These are phyloP conservation scores for Begonia loranthoides DNA, from an alignment of 306 rosid species.

Conservation along the genomic window DNA sequence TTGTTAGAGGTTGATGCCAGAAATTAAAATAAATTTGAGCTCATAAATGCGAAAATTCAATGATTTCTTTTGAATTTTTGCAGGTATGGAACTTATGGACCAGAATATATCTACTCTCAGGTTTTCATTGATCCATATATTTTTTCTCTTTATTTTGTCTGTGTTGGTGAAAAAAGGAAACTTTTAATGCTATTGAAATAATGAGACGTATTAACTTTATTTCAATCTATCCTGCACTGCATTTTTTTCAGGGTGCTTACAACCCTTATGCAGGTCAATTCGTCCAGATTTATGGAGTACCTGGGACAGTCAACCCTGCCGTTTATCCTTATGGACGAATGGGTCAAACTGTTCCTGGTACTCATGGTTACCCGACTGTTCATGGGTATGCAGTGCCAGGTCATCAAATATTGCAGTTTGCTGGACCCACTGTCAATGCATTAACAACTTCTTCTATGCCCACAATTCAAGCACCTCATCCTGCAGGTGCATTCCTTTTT, in stretches of 20 bases:
- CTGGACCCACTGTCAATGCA: constrained; percentile 63
- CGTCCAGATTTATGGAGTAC: constrained; percentile 78
- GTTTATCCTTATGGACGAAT: constrained; percentile 73
- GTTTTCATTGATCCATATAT: constrained; percentile 18
- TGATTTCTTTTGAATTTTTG: constrained; percentile 9
- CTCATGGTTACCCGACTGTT: constrained; percentile 62
- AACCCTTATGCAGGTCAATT: constrained; percentile 66
- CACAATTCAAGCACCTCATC: constrained; percentile 67
- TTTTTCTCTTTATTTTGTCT: constrained; percentile 8
- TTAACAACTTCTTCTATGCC: constrained; percentile 66
- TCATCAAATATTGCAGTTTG: constrained; percentile 74
- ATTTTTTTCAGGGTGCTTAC: constrained; percentile 40
- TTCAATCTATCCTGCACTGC: constrained; percentile 8
- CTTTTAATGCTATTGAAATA: too few relatives aligned
- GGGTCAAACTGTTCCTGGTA: constrained; percentile 64
- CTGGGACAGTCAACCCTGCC: constrained; percentile 50
- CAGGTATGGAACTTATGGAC: constrained; percentile 86
- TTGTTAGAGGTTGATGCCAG: too few relatives aligned
- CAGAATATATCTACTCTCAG: constrained; percentile 74
- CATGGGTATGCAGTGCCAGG: constrained; percentile 70
- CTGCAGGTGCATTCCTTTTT: constrained; percentile 42
- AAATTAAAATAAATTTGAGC: too few relatives aligned
- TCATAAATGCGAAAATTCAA: neutral
- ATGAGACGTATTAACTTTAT: neutral
- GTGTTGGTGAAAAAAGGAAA: neutral